phyloP scores from a whole-genome alignment of 139 green algal genomes.

The Picochlorum sp. region DNA sequence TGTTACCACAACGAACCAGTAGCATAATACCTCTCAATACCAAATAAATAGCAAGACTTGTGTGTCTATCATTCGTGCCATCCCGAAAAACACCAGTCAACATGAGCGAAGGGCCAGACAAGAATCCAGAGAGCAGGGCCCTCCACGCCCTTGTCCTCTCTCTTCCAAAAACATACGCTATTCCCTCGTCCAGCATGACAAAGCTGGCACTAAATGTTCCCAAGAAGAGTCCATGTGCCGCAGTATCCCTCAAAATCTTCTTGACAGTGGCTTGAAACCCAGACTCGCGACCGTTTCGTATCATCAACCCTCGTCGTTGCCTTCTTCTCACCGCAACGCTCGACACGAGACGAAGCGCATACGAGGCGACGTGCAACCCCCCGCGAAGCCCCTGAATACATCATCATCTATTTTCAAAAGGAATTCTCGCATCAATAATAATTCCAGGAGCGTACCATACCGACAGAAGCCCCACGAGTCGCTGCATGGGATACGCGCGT shows the following conservation, averaged over 20 bases:
- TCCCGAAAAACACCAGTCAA: constrained; percentile 36
- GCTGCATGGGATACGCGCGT: no score
- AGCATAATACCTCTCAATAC: constrained; percentile 77
- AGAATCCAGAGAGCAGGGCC: constrained; percentile 57
- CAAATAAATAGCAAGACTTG: constrained; percentile 81
- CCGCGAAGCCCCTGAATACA: constrained; percentile 21
- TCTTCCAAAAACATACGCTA: constrained; percentile 31
- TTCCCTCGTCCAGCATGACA: constrained; percentile 63
- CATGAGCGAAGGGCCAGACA: constrained; percentile 74
- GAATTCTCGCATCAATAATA: no score
- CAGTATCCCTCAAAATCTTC: constrained; percentile 44
- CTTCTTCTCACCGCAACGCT: neutral
- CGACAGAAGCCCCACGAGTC: no score
- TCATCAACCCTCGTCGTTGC: neutral
- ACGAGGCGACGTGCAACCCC: constrained; percentile 31
- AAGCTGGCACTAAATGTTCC: constrained; percentile 51
- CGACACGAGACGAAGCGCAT: constrained; percentile 21
- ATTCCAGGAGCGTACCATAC: no score
- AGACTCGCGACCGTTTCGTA: neutral
- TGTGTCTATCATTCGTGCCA: constrained; percentile 45
- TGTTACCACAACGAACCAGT: constrained; percentile 78
- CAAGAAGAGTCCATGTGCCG: constrained; percentile 61
- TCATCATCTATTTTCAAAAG: no score
- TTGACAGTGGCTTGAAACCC: neutral
- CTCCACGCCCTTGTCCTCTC: constrained; percentile 47